These are phyloP conservation scores for Hevea brasiliensis DNA, from an alignment of 345 rosid species.

Conservation along the genomic window DNA sequence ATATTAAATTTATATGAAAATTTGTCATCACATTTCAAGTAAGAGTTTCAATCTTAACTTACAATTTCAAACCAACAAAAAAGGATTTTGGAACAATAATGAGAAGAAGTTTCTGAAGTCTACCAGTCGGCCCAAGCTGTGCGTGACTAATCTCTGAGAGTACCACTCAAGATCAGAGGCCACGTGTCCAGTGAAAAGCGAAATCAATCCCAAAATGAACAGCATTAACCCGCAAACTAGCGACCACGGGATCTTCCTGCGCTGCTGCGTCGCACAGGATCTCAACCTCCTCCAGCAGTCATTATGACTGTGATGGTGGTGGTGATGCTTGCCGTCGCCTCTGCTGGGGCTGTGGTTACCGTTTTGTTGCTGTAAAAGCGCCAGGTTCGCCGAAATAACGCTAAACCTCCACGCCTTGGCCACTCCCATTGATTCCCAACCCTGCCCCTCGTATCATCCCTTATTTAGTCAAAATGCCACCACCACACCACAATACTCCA, in stretches of 20 bases:
- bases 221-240: constrained; percentile 82
- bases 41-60: background rate
- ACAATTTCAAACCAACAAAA: background rate
- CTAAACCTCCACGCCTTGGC: constrained; percentile 58
- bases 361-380: constrained; percentile 54
- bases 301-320: constrained; percentile 6
- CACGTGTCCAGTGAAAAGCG: constrained; percentile 90
- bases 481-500: background rate
- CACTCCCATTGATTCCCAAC: constrained; percentile 44
- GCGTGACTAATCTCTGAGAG: constrained; percentile 70
- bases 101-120: background rate
- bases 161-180: constrained; percentile 97
- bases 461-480: constrained; percentile 20
- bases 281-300: constrained; percentile 29
- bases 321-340: constrained; percentile 18
- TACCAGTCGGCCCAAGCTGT: constrained; percentile 57
- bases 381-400: constrained; percentile 54
- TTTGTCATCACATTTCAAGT: background rate
- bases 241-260: constrained; percentile 38
- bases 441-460: constrained; percentile 37
- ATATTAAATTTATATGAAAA: background rate
- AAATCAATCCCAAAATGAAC: constrained; percentile 80
- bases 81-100: background rate
- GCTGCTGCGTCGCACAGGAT: constrained; percentile 33
- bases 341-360: constrained; percentile 25